Base-by-base conservation (phyloP, 2,329 filamentous ascomycete species). In the Monilinia polystroma region DNA sequence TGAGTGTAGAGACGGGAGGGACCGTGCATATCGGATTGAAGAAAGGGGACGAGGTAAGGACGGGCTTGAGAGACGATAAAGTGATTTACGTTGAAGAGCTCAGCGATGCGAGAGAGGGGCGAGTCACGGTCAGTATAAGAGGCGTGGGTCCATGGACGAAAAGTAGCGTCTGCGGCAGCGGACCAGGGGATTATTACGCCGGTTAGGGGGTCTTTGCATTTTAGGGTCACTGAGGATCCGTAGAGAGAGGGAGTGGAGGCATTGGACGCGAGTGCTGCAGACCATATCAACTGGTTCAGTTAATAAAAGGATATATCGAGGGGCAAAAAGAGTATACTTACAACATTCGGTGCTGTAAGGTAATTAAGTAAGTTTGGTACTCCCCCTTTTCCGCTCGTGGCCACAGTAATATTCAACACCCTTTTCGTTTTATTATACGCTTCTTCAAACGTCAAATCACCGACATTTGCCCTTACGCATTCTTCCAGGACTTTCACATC, bases 1-100 rank as follows among this genome's bases (percentile, higher is more conserved):
- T 80, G 85, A 69, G 81, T 86, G 77, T 81, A 85, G 72, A 81
- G 84, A 75, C 83, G 84, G 72, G 86, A 85, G 0, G 91, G 89
- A 5, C 90, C 89, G 77, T 93, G 90, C 80, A 93, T 87, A 72
- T 94, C 91, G 56, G 89, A 90, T 69, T 90, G 87, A 6, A 96
- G 82, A 73, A 97, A 95, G 0, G 93, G 93, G 38, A 94, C 89
- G 20, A 97, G 82, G 77, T 96, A 97, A 0, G 94, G 94, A 3
- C 93, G 85, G 0, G 94, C 93, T 80, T 97, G 94, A 71, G 91
- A 95, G 71, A 98, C 88, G 70, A 98, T 92, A 79, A 96, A 97
- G 80, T 97, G 93, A 76, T 97, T 90, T 54, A 90, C 87, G 74
- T 90, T 90, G 79, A 89, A 90, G 38, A 89, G 81, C 74, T 90